These are phyloP conservation scores for Tolypocladium sp. DNA, from an alignment of 2,329 filamentous ascomycete species.

Conservation along the genomic window DNA sequence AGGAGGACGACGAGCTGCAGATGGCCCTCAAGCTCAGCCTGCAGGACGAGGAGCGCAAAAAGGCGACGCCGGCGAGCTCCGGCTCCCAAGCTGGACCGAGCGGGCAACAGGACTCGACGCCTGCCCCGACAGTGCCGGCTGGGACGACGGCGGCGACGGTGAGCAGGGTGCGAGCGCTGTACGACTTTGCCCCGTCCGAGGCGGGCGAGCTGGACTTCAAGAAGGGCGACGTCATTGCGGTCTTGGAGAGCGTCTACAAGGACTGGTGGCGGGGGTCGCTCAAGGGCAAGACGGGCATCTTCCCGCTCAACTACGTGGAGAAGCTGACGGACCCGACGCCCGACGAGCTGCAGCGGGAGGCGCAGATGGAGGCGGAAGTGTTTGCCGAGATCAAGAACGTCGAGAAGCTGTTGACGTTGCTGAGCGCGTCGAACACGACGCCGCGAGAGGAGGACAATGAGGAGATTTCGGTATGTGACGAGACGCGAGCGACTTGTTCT, in stretches of 20 bases:
- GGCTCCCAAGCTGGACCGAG: conserved; percentile 22
- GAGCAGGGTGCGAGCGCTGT: conserved; percentile 84
- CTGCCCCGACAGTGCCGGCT: conserved; percentile 52
- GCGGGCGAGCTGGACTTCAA: conserved; percentile 91
- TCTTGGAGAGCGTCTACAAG: conserved; percentile 95
- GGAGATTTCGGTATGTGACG: conserved; percentile 68
- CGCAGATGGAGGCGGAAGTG: conserved; percentile 78
- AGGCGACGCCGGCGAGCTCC: conserved; percentile 28
- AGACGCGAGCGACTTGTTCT: background rate
- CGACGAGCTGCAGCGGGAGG: conserved; percentile 89
- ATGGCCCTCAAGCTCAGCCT: conserved; percentile 90
- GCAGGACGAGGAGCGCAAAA: conserved; percentile 69
- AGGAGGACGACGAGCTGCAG: conserved; percentile 94
- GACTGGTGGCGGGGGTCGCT: conserved; percentile 99
- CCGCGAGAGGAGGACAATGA: conserved; percentile 87
- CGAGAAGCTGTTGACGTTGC: conserved; percentile 67
- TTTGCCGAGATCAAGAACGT: conserved; percentile 58
- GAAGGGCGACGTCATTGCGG: conserved; percentile 94
- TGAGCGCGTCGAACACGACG: conserved; percentile 78
- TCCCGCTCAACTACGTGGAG: conserved; percentile 97
- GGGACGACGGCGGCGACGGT: conserved; percentile 95
- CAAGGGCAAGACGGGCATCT: conserved; percentile 91
- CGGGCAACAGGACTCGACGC: conserved; percentile 30
- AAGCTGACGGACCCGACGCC: conserved; percentile 91
- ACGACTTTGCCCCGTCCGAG: conserved; percentile 91